Evolutionary conservation across 176 grass and related monocot genomes (phyloP).

Genomic region (Rhynchospora breviuscula): DNA sequence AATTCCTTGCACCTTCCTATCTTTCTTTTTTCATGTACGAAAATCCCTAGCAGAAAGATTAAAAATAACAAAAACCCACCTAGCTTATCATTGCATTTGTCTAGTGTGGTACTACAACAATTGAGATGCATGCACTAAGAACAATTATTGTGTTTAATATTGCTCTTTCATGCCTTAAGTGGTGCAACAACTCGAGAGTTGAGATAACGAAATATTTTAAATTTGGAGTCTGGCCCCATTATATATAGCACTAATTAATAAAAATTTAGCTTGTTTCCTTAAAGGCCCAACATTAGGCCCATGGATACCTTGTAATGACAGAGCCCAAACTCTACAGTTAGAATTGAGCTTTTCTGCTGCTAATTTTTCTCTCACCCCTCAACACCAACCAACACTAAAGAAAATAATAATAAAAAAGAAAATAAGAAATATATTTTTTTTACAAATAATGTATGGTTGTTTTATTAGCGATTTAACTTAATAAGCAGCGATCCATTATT

Average conservation of each 20-base stretch:
- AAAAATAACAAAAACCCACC: no score
- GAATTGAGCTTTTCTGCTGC: not conserved
- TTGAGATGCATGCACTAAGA: not conserved
- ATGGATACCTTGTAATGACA: not conserved
- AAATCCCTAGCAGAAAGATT: not conserved
- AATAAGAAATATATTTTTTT: not conserved
- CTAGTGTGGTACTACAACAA: not conserved
- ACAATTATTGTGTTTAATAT: not conserved
- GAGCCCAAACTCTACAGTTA: not conserved
- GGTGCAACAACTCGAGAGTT: not conserved
- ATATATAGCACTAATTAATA: not conserved
- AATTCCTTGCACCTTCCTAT: constrained; percentile 5
- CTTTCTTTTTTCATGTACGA: not conserved
- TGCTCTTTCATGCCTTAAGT: not conserved
- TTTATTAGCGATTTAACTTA: not conserved
- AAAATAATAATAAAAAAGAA: not conserved
- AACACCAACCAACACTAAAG: not conserved
- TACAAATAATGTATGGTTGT: not conserved
- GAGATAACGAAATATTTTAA: not conserved
- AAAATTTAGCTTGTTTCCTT: not conserved
- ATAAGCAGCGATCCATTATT: not conserved
- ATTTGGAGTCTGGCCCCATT: constrained; percentile 8
- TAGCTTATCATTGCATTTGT: constrained; percentile 12
- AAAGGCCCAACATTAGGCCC: not conserved
- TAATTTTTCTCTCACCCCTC: not conserved